Conservation (phyloP, 2,329 filamentous ascomycete species). For the Aspergillus brunneoviolaceus region DNA sequence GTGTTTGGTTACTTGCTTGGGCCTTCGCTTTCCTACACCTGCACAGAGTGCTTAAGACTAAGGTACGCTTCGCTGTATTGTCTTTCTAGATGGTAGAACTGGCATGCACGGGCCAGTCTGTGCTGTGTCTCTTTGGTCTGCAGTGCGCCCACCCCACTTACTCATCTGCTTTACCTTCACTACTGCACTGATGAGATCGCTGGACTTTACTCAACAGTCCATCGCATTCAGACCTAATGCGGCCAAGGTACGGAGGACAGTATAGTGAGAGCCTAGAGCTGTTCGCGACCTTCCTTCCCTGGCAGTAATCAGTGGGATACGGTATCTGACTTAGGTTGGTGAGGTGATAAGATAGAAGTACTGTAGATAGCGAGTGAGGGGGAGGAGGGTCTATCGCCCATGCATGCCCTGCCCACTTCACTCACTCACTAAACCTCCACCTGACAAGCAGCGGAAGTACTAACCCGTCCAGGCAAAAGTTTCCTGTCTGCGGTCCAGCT, state of each 20-base stretch:
- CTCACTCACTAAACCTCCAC: too few relatives aligned
- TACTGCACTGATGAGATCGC: not conserved
- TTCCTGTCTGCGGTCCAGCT: constrained; percentile 11
- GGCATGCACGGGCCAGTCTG: not conserved
- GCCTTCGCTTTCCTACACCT: too few relatives aligned
- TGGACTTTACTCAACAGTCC: too few relatives aligned
- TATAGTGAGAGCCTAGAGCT: too few relatives aligned
- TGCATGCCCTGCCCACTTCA: too few relatives aligned
- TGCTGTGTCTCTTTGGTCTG: not conserved
- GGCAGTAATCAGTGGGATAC: too few relatives aligned
- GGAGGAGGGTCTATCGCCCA: too few relatives aligned
- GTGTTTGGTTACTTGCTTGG: too few relatives aligned
- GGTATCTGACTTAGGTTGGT: too few relatives aligned
- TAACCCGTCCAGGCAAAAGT: constrained; percentile 23
- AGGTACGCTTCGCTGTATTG: not conserved
- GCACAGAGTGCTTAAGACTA: not conserved
- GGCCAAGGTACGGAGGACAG: too few relatives aligned
- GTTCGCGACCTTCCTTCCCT: too few relatives aligned
- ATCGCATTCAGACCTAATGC: too few relatives aligned
- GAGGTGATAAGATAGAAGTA: not conserved
- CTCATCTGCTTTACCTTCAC: not conserved
- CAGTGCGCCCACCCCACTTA: not conserved
- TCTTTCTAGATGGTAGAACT: not conserved
- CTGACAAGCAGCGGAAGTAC: constrained; percentile 13
- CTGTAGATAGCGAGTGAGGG: not conserved